A percentile compares a stretch with the other conserved stretches of the same genome.
Evolutionary conservation across 352 stramenopile species (phyloP).

Genomic region (Phytophthora fragariae): DNA sequence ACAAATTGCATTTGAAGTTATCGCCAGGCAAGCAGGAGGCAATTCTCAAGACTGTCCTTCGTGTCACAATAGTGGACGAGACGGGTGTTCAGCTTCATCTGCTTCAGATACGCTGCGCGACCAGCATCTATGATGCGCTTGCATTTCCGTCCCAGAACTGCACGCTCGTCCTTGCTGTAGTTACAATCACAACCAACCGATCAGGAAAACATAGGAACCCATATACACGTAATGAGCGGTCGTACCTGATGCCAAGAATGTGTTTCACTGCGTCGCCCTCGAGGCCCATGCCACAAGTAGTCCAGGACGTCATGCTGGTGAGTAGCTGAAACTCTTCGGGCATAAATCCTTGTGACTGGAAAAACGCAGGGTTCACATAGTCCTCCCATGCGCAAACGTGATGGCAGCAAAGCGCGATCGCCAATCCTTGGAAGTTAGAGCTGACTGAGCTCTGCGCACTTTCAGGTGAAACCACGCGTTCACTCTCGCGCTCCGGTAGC

Average conservation of each 20-base stretch:
- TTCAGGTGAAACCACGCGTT: constrained; percentile 8
- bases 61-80: constrained; percentile 85
- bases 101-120: constrained; percentile 61
- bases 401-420: constrained; percentile 84
- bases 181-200: not conserved
- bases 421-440: constrained; percentile 59
- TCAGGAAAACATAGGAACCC: constrained; percentile 5
- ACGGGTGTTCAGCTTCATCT: constrained; percentile 62
- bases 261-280: constrained; percentile 71
- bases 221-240: not conserved
- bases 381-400: constrained; percentile 79
- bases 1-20: constrained; percentile 8
- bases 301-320: constrained; percentile 80
- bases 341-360: constrained; percentile 63
- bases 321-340: constrained; percentile 67
- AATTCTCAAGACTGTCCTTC: constrained; percentile 83
- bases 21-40: constrained; percentile 74
- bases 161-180: constrained; percentile 71
- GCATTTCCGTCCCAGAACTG: constrained; percentile 69
- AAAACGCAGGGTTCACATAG: constrained; percentile 75
- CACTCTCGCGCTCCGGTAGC: constrained; percentile 30
- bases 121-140: constrained; percentile 83
- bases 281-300: constrained; percentile 76
- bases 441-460: constrained; percentile 27
- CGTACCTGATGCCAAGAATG: constrained; percentile 69